Percentiles rank a stretch among this genome's conserved stretches.
Conservation (phyloP, 2,329 filamentous ascomycete species). For the Ambrosiella xylebori region DNA sequence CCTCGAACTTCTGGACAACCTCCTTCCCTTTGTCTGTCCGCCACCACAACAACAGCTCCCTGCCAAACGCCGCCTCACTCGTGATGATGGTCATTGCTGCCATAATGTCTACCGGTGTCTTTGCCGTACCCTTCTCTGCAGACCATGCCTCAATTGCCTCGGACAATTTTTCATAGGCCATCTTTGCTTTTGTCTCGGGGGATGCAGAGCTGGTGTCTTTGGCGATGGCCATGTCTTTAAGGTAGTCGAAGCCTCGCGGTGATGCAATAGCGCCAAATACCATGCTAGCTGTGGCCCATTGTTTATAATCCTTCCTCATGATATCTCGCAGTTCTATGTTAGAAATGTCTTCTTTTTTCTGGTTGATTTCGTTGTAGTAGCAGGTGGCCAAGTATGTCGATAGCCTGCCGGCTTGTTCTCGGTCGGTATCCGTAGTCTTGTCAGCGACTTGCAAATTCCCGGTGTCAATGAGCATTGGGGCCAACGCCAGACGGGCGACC, state of each 20-base stretch:
- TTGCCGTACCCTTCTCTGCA: constrained; percentile 38
- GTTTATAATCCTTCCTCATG: constrained; percentile 70
- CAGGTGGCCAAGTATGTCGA: constrained; percentile 13
- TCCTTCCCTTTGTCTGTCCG: constrained; percentile 30
- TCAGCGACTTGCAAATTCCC: constrained; percentile 40
- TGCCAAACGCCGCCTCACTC: constrained; percentile 35
- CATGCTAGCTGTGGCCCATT: constrained; percentile 44
- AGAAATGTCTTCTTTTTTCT: constrained; percentile 52
- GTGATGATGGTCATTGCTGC: constrained; percentile 53
- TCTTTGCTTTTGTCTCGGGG: neutral
- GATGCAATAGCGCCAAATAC: constrained; percentile 47
- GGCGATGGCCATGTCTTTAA: constrained; percentile 35
- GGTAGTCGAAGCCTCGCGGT: constrained; percentile 44
- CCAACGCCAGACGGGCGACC: constrained; percentile 50
- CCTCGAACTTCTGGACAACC: constrained; percentile 38
- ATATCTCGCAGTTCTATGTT: constrained; percentile 46
- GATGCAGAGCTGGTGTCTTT: constrained; percentile 16
- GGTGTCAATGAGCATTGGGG: constrained; percentile 59
- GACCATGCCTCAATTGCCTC: constrained; percentile 34
- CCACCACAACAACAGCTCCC: constrained; percentile 54
- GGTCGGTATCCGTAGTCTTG: constrained; percentile 50
- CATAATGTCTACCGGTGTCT: constrained; percentile 25
- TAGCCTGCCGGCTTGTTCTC: constrained; percentile 28
- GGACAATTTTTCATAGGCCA: constrained; percentile 23
- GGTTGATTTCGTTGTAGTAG: constrained; percentile 43